A percentile compares a stretch with the other conserved stretches of the same genome.
Conservation (phyloP, 2,329 filamentous ascomycete genomes). For the Stromatinia cepivora region DNA sequence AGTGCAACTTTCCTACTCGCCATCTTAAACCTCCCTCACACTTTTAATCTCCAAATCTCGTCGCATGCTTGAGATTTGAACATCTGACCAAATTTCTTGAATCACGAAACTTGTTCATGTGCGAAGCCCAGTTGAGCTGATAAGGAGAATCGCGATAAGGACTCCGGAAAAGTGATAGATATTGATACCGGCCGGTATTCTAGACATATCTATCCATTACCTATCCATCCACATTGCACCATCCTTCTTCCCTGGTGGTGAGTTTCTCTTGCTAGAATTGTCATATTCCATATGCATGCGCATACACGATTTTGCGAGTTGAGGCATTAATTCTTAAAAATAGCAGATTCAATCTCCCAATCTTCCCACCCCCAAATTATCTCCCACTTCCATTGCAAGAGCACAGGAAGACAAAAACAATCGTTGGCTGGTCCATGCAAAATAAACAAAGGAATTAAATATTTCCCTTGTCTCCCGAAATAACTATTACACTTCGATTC, state of each 20-base stretch:
- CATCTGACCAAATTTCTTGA: conserved; percentile 3
- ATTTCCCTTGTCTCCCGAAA: conserved; percentile 12
- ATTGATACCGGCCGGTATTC: not conserved
- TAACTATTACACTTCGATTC: conserved; percentile 5
- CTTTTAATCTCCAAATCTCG: not conserved
- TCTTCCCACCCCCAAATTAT: not conserved
- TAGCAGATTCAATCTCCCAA: conserved; percentile 4
- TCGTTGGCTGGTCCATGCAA: not conserved
- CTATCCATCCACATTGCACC: not conserved
- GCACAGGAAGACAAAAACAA: conserved; percentile 7
- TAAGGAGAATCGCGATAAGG: conserved; percentile 16
- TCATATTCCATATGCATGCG: not conserved
- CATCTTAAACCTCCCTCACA: not conserved
- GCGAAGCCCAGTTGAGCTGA: conserved; percentile 5
- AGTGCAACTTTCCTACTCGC: not conserved
- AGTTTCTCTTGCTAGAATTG: not conserved
- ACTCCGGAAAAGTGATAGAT: not conserved
- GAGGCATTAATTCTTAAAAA: not conserved
- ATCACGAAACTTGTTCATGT: conserved; percentile 17
- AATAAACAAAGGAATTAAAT: conserved; percentile 1
- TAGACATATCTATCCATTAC: not conserved
- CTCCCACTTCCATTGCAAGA: not conserved
- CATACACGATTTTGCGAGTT: not conserved
- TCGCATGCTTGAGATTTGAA: not conserved
- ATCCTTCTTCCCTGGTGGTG: not conserved